Conservation (phyloP, 2,329 filamentous ascomycete species). For the Hymenoscyphus fraxineus region DNA sequence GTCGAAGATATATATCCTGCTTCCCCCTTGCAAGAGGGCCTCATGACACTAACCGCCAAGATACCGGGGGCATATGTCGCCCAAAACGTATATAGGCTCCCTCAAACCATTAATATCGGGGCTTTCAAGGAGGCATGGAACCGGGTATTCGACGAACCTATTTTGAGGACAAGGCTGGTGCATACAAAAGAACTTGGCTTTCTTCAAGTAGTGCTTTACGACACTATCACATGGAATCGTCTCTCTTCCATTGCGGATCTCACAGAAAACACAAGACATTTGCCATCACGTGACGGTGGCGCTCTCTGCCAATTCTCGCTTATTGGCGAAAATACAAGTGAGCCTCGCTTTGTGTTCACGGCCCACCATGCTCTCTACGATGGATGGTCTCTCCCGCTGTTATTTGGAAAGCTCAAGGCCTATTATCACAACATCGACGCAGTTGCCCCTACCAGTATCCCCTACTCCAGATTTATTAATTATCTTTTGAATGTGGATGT, state of each 20-base stretch:
- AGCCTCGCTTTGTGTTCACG: constrained; percentile 43
- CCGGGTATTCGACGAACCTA: constrained; percentile 22
- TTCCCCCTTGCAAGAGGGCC: constrained; percentile 37
- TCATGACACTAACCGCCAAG: constrained; percentile 36
- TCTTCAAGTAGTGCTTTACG: constrained; percentile 20
- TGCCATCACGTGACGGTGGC: constrained; percentile 8
- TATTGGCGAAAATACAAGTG: constrained; percentile 1
- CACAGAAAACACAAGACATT: constrained; percentile 7
- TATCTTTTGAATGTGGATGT: constrained; percentile 37
- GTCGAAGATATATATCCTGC: constrained; percentile 40
- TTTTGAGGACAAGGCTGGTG: constrained; percentile 36
- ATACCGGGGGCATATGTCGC: constrained; percentile 36
- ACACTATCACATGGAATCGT: constrained; percentile 11
- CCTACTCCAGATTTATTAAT: constrained; percentile 39
- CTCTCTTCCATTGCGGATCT: constrained; percentile 1
- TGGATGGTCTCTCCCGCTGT: constrained; percentile 40
- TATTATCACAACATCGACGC: constrained; percentile 9
- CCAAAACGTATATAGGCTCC: constrained; percentile 24
- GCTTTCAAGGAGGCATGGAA: constrained; percentile 31
- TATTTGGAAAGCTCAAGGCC: constrained; percentile 10
- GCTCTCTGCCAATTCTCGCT: constrained; percentile 13
- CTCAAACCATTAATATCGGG: constrained; percentile 19
- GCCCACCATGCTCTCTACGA: constrained; percentile 52
- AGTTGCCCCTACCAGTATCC: neutral
- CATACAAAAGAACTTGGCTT: constrained; percentile 8